Percentiles rank a stretch among this genome's conserved stretches.
phyloP scores from a whole-genome alignment of 805 yeast species.

The baker's yeast (Saccharomyces cerevisiae) region DNA sequence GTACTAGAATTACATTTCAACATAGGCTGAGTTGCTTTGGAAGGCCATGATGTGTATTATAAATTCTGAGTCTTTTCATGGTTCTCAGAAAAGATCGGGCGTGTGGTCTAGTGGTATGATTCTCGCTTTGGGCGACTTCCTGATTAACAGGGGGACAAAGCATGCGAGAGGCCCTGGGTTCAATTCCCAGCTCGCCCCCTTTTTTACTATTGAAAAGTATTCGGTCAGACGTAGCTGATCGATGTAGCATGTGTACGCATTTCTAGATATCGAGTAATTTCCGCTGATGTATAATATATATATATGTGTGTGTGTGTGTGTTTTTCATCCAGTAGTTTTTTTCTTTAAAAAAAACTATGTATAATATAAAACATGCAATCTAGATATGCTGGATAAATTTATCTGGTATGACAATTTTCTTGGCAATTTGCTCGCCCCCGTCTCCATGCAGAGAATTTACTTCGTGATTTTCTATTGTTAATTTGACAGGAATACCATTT shows the following conservation, averaged over 20 bases:
- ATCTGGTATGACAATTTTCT: background rate
- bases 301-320: no score
- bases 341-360: background rate
- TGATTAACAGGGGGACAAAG: constrained; percentile 6
- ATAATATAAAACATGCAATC: background rate
- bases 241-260: background rate
- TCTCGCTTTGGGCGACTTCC: background rate
- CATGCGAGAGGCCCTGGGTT: constrained; percentile 57
- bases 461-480: background rate
- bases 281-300: background rate
- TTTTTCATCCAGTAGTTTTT: background rate
- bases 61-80: no score
- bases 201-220: no score
- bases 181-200: constrained; percentile 45
- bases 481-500: background rate
- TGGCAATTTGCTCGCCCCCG: background rate
- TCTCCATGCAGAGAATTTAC: background rate
- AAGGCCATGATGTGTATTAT: no score
- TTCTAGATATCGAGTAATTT: background rate
- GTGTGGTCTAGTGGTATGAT: background rate
- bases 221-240: no score
- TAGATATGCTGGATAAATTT: background rate
- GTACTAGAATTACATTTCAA: no score
- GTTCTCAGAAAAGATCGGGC: background rate
- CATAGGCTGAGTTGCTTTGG: no score